Evolutionary conservation across 306 rosid genomes (phyloP), one percentile per base, ranked within the genome.

Genomic region (Psophocarpus tetragonolobus): DNA sequence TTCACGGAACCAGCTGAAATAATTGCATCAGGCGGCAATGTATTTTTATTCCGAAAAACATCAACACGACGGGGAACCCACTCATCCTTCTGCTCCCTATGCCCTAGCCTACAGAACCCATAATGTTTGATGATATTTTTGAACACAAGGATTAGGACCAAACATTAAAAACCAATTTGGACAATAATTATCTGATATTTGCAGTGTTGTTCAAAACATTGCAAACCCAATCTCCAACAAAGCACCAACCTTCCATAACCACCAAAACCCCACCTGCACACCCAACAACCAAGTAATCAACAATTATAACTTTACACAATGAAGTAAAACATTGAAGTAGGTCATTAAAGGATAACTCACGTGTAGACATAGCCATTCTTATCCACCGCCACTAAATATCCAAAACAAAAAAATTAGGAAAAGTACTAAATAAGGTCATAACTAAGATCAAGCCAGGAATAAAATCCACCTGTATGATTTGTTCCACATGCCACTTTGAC

Each of bases 1-100:
- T 84, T 95, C 56, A 83, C 82, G 81, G 99, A 84, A 72, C 99
- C 99, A 33, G 99, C 99, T 47, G 99, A 95, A 75, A 95, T 27
- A 36, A 95, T 61, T 11, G 99, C 94, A 84, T 90, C 76, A 39
- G 97, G 91, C 44, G 99, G 99, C 63, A 95, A 54, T 39, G 85
- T 35, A 74, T 92, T 95, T 64, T 90, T 83, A 85, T 88, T 88
- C 74, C 84, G 92, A 54, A 95, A 95, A 50, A 91, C 56, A 51
- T 95, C 99, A 76, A 95, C 85, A 70, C 92, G 97, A 3, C 99
- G 98, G 72, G 99, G 99, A 68, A 36, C 48, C 91, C 93, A 92
- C 90, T 95, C 98, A 79, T 95, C 99, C 90, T 95, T 95, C 90
- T 95, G 99, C 91, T 95, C 99, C 85, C 97, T 82, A 78, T 95